Evolutionary conservation across 306 rosid species (phyloP).

Genomic region (Sicyos edulis): DNA sequence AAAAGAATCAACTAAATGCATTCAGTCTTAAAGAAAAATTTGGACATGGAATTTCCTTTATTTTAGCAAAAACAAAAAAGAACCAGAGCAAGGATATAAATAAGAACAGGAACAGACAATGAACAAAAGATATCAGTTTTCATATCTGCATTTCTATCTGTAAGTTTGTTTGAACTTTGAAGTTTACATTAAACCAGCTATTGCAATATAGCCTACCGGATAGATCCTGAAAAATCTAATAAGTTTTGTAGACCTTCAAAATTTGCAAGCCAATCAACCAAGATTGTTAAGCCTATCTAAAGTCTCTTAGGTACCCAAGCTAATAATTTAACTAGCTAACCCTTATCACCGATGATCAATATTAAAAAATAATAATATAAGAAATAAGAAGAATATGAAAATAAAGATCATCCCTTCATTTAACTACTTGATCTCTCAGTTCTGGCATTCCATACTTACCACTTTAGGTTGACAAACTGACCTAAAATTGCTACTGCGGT

Average conservation of each 20-base stretch:
- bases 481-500: not conserved
- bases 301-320: not conserved
- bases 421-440: no score
- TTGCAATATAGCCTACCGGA: not conserved
- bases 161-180: not conserved
- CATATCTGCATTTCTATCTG: not conserved
- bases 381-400: no score
- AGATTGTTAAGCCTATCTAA: not conserved
- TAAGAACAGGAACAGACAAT: not conserved
- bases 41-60: not conserved
- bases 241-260: not conserved
- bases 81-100: not conserved
- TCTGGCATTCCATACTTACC: no score
- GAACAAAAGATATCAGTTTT: not conserved
- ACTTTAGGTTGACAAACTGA: no score
- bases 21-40: not conserved
- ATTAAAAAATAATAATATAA: no score
- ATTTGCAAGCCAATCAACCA: constrained; percentile 1
- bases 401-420: no score
- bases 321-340: not conserved
- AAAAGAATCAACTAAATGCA: not conserved
- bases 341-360: not conserved
- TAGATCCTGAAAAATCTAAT: not conserved
- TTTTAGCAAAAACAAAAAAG: not conserved
- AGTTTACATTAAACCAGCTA: not conserved